A percentile compares a stretch with the other conserved stretches of the same genome.
These are phyloP conservation scores for Seiridium unicorne DNA, from an alignment of 2,329 filamentous ascomycete species.

Conservation along the genomic window DNA sequence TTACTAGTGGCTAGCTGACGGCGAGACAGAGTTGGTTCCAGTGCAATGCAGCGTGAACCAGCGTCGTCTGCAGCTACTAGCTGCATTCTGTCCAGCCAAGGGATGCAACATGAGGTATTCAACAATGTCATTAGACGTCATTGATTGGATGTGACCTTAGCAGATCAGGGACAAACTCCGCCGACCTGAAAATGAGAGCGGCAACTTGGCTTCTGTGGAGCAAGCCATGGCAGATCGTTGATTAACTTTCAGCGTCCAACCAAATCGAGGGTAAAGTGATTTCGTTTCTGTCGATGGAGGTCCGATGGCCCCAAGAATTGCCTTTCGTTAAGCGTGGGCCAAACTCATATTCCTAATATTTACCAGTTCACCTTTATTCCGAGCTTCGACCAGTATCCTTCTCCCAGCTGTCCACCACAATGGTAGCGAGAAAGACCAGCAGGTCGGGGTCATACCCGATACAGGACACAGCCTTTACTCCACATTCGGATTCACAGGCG, in stretches of 20 bases:
- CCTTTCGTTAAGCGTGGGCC: neutral
- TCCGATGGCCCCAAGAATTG: neutral
- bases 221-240: neutral
- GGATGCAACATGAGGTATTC: neutral
- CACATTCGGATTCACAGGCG: neutral
- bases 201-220: neutral
- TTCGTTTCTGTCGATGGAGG: neutral
- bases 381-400: neutral
- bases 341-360: too few relatives aligned
- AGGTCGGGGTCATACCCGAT: conserved; percentile 1
- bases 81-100: neutral
- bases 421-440: neutral
- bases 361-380: too few relatives aligned
- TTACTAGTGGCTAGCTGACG: neutral
- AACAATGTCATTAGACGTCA: neutral
- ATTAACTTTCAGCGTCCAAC: neutral
- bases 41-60: neutral
- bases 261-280: too few relatives aligned
- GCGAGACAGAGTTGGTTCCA: neutral
- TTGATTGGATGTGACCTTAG: neutral
- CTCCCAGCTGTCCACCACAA: neutral
- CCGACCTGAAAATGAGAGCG: neutral
- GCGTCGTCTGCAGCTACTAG: neutral
- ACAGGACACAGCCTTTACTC: conserved; percentile 1
- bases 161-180: neutral